Percentiles rank a stretch among this genome's conserved stretches.
Evolutionary conservation across 148 eudicot species (phyloP).

Genomic region (Euryodendron excelsum): DNA sequence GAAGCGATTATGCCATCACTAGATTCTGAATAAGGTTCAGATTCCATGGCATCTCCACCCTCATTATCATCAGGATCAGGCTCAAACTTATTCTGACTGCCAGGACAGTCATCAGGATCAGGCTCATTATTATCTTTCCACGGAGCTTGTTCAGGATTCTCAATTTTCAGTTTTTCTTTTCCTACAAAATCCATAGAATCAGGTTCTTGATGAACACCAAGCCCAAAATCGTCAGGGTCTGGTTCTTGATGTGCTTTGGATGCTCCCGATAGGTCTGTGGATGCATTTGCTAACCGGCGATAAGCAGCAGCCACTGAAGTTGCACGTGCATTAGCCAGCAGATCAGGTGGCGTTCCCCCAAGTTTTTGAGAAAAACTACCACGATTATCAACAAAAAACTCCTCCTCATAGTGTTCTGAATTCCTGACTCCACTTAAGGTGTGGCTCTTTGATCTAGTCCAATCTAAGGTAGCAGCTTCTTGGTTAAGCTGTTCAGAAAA

Average conservation of each 20-base stretch:
- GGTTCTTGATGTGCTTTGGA: constrained; percentile 20
- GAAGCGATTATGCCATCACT: constrained; percentile 1
- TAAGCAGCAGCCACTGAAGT: constrained; percentile 86
- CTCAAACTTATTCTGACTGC: constrained; percentile 26
- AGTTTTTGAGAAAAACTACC: constrained; percentile 49
- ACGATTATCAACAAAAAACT: constrained; percentile 34
- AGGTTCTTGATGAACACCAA: constrained; percentile 17
- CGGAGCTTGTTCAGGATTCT: constrained; percentile 8
- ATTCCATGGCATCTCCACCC: constrained; percentile 24
- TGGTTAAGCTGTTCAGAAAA: constrained; percentile 64
- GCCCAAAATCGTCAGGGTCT: constrained; percentile 25
- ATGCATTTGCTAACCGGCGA: constrained; percentile 51
- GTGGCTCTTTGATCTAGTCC: constrained; percentile 81
- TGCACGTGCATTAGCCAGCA: constrained; percentile 58
- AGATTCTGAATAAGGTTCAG: constrained; percentile 22
- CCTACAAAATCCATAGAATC: constrained; percentile 20
- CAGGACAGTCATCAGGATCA: constrained; percentile 27
- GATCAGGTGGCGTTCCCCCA: constrained; percentile 55
- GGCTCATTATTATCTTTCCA: constrained; percentile 23
- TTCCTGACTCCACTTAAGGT: constrained; percentile 41
- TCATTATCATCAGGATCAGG: constrained; percentile 44
- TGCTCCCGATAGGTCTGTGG: constrained; percentile 13
- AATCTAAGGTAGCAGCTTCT: constrained; percentile 78
- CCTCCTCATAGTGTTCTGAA: constrained; percentile 37
- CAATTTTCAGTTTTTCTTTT: constrained; percentile 1